A percentile compares a stretch with the other conserved stretches of the same genome.
Evolutionary conservation across 1,284 basidiomycete species (phyloP).

Genomic region (Microbotryum violaceum): DNA sequence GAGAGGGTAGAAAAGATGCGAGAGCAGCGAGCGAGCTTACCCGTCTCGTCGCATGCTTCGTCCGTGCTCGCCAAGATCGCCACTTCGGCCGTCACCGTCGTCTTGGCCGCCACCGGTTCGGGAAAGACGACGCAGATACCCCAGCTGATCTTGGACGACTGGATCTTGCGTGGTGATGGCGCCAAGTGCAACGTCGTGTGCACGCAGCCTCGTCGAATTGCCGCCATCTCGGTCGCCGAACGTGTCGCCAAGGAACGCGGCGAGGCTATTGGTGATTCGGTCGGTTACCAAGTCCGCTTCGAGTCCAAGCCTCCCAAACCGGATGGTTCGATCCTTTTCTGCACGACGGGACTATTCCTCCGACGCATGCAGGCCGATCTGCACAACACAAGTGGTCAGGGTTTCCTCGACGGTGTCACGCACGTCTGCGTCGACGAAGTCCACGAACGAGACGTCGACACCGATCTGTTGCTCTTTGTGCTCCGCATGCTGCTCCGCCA

Average conservation of each 20-base stretch:
- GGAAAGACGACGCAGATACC: constrained; percentile 96
- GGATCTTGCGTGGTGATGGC: constrained; percentile 68
- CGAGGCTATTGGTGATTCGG: constrained; percentile 59
- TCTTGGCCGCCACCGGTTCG: constrained; percentile 91
- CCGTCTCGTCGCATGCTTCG: constrained; percentile 29
- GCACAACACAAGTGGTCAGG: constrained; percentile 42
- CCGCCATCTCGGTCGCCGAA: constrained; percentile 86
- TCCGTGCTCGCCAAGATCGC: constrained; percentile 57
- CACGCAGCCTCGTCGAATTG: constrained; percentile 86
- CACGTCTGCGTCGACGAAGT: constrained; percentile 95
- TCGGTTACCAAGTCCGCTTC: constrained; percentile 92
- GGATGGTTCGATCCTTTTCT: constrained; percentile 84
- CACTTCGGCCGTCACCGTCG: constrained; percentile 78
- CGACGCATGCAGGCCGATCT: constrained; percentile 77
- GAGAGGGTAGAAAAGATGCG: constrained; percentile 62
- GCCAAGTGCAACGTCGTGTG: constrained; percentile 85
- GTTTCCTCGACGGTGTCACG: constrained; percentile 68
- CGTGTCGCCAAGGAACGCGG: constrained; percentile 87
- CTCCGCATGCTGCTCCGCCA: constrained; percentile 77
- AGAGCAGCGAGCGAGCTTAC: constrained; percentile 48
- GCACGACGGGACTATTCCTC: constrained; percentile 87
- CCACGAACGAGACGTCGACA: constrained; percentile 92
- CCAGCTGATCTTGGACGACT: constrained; percentile 82
- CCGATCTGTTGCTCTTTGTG: constrained; percentile 83
- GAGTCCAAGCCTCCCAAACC: constrained; percentile 71